Evolutionary conservation across 345 rosid species (phyloP).

Genomic region (Ceriops tagal): DNA sequence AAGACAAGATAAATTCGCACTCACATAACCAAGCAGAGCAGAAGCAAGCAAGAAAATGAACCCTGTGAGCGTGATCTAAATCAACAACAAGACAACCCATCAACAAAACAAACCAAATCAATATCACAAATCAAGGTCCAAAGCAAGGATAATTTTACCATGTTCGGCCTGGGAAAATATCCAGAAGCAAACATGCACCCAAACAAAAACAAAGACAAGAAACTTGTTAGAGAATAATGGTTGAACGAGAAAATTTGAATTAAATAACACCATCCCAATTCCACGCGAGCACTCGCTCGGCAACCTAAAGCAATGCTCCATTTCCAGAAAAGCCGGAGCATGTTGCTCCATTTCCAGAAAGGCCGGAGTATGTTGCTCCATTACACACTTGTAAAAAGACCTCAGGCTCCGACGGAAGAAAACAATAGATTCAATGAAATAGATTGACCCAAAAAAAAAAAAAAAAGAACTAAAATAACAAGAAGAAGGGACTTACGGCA

Average conservation of each 20-base stretch:
- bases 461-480: background rate
- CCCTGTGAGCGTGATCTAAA: slow-evolving; percentile 86
- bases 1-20: slow-evolving; percentile 28
- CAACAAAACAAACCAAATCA: background rate
- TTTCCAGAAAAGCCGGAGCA: no score
- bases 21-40: slow-evolving; percentile 88
- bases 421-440: no score
- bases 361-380: no score
- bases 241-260: background rate
- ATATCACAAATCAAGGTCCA: background rate
- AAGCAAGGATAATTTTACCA: slow-evolving; percentile 47
- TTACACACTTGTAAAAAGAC: no score
- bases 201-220: background rate
- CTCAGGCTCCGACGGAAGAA: no score
- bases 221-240: background rate
- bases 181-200: slow-evolving; percentile 12
- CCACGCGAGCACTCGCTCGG: no score
- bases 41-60: slow-evolving; percentile 82
- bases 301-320: no score
- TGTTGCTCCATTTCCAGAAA: no score
- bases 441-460: no score
- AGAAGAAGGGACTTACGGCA: slow-evolving; percentile 69
- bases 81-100: slow-evolving; percentile 12
- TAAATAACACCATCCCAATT: no score
- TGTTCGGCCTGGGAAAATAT: slow-evolving; percentile 69